phyloP scores from a whole-genome alignment of 176 grass and related monocot species.

The Alloteropsis semialata region DNA sequence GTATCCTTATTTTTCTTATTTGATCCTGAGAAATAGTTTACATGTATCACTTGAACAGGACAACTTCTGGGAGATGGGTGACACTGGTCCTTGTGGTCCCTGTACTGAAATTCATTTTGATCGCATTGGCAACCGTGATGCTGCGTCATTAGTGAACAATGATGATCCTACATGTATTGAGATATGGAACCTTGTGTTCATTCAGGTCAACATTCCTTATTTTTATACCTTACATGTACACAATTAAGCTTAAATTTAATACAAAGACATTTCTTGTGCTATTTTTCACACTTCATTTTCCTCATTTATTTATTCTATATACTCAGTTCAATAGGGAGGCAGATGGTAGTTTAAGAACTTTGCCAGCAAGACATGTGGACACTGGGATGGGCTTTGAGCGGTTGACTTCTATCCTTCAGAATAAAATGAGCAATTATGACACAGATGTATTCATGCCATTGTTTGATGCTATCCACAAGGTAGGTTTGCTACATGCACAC shows the following conservation, averaged over 20 bases:
- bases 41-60: conserved; percentile 47
- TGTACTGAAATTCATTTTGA: conserved; percentile 99
- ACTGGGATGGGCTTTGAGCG: conserved; percentile 92
- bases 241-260: background rate
- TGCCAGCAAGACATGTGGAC: conserved; percentile 96
- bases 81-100: conserved; percentile 89
- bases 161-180: conserved; percentile 95
- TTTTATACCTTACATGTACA: background rate
- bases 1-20: background rate
- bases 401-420: conserved; percentile 89
- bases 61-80: conserved; percentile 98
- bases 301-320: background rate
- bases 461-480: conserved; percentile 88
- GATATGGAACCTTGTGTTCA: conserved; percentile 98
- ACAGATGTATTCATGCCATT: conserved; percentile 83
- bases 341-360: conserved; percentile 68
- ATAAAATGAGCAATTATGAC: conserved; percentile 99
- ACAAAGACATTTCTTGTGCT: background rate
- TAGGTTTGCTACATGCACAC: conserved; percentile 13
- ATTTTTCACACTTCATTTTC: background rate
- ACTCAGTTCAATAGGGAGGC: conserved; percentile 83
- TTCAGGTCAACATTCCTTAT: conserved; percentile 60
- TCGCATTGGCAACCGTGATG: conserved; percentile 76
- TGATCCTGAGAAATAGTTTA: background rate
- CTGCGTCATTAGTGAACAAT: conserved; percentile 77